Conservation (phyloP, 2,329 filamentous ascomycete genomes). For the Macrophomina tecta region DNA sequence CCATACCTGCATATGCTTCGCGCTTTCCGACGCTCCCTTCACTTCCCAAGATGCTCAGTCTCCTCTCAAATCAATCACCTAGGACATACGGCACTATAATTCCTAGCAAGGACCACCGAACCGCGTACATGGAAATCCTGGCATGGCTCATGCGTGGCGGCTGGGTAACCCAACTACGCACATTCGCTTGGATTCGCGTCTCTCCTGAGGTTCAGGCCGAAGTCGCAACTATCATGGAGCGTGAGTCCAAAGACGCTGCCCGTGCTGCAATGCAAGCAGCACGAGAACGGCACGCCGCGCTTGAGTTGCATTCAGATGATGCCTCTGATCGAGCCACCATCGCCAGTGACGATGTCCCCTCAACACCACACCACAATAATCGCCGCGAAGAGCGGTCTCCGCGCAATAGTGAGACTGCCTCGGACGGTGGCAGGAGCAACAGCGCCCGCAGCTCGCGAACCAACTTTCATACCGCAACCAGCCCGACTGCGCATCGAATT, state of each 20-base stretch:
- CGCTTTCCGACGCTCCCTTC: conserved; percentile 84
- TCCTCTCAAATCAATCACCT: conserved; percentile 74
- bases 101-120: conserved; percentile 85
- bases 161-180: conserved; percentile 92
- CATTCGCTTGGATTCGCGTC: conserved; percentile 87
- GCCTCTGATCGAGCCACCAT: conserved; percentile 25
- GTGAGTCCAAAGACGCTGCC: conserved; percentile 41
- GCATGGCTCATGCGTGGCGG: conserved; percentile 92
- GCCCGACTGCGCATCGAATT: conserved; percentile 34
- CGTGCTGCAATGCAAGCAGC: conserved; percentile 32
- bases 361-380: conserved; percentile 39
- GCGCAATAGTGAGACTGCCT: conserved; percentile 11
- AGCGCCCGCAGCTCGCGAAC: conserved; percentile 44
- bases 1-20: conserved; percentile 73
- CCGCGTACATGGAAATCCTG: conserved; percentile 86
- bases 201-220: conserved; percentile 82
- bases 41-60: conserved; percentile 84
- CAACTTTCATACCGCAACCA: conserved; percentile 27
- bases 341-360: conserved; percentile 31
- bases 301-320: conserved; percentile 24
- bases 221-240: conserved; percentile 73
- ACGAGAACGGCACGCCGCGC: conserved; percentile 24
- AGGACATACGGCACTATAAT: conserved; percentile 83
- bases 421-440: conserved; percentile 44
- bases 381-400: conserved; percentile 20